Conservation (phyloP, 2,329 filamentous ascomycete species). For the Fusarium pseudonygamai region DNA sequence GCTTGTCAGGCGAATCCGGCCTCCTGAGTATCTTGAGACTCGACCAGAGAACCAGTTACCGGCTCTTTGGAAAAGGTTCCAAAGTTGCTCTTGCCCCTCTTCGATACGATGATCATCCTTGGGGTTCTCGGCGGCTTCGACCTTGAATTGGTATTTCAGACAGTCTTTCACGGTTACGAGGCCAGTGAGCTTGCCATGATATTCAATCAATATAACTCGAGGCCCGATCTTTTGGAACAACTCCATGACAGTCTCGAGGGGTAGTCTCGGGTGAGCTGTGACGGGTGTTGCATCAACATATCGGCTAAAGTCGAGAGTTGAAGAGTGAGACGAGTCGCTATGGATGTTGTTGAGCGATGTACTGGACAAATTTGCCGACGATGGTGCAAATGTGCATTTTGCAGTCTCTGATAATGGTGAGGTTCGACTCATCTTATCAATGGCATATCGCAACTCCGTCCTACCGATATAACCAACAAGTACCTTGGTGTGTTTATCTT, state of each 20-base stretch:
- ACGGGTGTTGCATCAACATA: slow-evolving; percentile 92
- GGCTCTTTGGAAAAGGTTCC: slow-evolving; percentile 63
- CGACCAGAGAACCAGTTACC: slow-evolving; percentile 68
- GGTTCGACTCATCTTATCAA: slow-evolving; percentile 80
- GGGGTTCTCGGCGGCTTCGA: slow-evolving; percentile 83
- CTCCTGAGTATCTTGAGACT: slow-evolving; percentile 62
- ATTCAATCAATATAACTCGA: slow-evolving; percentile 90
- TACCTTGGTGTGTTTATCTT: slow-evolving; percentile 73
- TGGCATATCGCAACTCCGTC: slow-evolving; percentile 89
- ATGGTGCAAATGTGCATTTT: slow-evolving; percentile 76
- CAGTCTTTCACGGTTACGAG: slow-evolving; percentile 97
- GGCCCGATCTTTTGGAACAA: slow-evolving; percentile 98
- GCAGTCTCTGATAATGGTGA: slow-evolving; percentile 72
- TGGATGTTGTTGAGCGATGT: slow-evolving; percentile 47
- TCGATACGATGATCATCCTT: slow-evolving; percentile 65
- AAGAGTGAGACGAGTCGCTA: slow-evolving; percentile 48
- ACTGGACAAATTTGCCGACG: slow-evolving; percentile 43
- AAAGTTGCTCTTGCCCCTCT: slow-evolving; percentile 72
- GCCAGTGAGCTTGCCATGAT: slow-evolving; percentile 83
- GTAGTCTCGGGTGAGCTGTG: slow-evolving; percentile 87
- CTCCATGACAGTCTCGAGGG: slow-evolving; percentile 97
- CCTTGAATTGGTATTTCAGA: slow-evolving; percentile 96
- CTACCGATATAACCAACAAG: slow-evolving; percentile 92
- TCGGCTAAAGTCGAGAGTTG: slow-evolving; percentile 79
- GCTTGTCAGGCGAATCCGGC: slow-evolving; percentile 63